These are phyloP conservation scores for Talaromyces piceae DNA, from an alignment of 2,329 filamentous ascomycete genomes.

Conservation along the genomic window DNA sequence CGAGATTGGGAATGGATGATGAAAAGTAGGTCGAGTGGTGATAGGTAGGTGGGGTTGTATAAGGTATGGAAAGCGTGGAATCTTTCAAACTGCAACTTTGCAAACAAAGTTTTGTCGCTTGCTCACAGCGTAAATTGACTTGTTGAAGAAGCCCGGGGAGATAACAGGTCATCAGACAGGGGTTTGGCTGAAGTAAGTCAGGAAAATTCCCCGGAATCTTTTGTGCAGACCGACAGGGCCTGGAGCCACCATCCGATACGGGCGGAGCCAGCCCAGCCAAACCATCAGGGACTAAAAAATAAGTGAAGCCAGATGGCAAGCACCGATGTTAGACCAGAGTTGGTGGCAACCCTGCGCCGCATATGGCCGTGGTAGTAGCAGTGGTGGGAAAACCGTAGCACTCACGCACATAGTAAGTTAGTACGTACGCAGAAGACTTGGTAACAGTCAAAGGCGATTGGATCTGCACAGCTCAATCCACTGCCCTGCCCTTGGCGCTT, in stretches of 20 bases:
- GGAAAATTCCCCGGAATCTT: neutral
- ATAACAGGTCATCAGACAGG: neutral
- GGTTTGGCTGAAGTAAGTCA: neutral
- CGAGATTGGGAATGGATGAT: too few relatives aligned
- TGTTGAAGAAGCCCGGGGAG: neutral
- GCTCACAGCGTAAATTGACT: neutral
- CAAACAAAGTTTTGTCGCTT: neutral
- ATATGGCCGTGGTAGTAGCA: neutral
- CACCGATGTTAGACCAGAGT: neutral
- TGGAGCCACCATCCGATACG: neutral
- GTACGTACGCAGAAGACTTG: too few relatives aligned
- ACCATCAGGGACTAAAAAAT: neutral
- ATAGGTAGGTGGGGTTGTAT: neutral
- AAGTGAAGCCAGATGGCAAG: neutral
- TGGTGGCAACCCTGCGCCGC: neutral
- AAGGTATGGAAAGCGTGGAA: neutral
- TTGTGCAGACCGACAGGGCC: neutral
- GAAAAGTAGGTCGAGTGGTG: neutral
- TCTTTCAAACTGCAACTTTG: neutral
- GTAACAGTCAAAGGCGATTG: too few relatives aligned
- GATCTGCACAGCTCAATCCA: neutral
- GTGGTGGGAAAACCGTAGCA: too few relatives aligned
- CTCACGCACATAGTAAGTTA: neutral
- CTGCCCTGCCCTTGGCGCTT: neutral
- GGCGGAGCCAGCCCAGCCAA: neutral